phyloP scores from a whole-genome alignment of 371 early-diverging fungal genomes.

The Lichtheimia corymbifera region DNA sequence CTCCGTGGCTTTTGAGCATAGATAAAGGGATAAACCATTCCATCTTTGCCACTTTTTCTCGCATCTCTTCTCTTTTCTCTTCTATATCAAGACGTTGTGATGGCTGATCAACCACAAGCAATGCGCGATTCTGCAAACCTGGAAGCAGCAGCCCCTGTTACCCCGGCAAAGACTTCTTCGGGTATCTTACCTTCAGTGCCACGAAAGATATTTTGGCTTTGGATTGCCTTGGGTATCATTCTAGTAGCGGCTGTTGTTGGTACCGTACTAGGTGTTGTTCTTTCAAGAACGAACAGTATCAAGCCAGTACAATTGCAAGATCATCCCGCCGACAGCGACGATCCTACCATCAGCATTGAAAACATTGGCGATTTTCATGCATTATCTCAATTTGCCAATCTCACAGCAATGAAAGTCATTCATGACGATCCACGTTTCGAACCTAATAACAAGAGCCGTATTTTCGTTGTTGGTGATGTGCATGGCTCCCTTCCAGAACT shows the following conservation, averaged over 20 bases:
- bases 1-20: too few species aligned
- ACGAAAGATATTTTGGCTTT: slow-evolving; percentile 9
- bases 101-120: neutral
- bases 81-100: neutral
- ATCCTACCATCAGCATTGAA: neutral
- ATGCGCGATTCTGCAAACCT: neutral
- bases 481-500: slow-evolving; percentile 67
- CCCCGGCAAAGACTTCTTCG: neutral
- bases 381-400: slow-evolving; percentile 42
- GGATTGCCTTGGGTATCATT: slow-evolving; percentile 6
- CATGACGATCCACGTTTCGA: slow-evolving; percentile 8
- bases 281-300: neutral
- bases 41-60: neutral
- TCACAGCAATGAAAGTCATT: slow-evolving; percentile 26
- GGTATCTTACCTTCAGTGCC: neutral
- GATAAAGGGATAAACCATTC: too few species aligned
- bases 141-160: neutral
- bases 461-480: slow-evolving; percentile 75
- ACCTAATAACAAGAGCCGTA: slow-evolving; percentile 23
- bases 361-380: neutral
- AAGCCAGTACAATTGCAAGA: neutral
- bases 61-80: neutral
- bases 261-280: slow-evolving; percentile 10
- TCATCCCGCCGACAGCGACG: neutral
- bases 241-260: slow-evolving; percentile 10